Conservation (phyloP, 257 asterid species). For the Fraxinus excelsior region DNA sequence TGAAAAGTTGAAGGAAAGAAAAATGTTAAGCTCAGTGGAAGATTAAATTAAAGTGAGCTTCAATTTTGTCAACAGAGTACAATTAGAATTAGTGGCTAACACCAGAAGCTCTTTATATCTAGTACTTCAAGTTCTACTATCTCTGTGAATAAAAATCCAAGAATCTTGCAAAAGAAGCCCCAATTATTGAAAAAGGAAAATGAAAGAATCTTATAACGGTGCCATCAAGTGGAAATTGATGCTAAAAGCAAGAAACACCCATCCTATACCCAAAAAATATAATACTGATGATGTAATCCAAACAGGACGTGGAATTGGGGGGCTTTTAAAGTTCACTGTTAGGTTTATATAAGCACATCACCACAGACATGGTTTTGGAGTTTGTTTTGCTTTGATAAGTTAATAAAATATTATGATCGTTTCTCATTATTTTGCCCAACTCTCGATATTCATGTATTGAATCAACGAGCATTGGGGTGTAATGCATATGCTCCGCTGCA, state of each 20-base stretch:
- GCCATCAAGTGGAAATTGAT: background rate
- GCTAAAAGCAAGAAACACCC: conserved; percentile 1
- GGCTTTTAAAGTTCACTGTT: no score
- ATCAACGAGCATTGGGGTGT: no score
- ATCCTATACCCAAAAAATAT: conserved; percentile 1
- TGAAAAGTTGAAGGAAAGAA: background rate
- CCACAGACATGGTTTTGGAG: no score
- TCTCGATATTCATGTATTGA: no score
- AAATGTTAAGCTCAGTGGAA: background rate
- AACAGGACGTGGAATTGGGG: no score
- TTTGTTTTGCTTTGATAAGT: no score
- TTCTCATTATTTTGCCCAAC: no score
- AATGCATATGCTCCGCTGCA: no score
- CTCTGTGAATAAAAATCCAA: conserved; percentile 15
- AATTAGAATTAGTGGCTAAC: background rate
- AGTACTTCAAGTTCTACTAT: conserved; percentile 5
- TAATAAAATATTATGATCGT: no score
- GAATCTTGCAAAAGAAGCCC: conserved; percentile 16
- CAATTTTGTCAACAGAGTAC: conserved; percentile 7
- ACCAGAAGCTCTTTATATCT: background rate
- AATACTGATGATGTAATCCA: background rate
- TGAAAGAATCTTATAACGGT: background rate
- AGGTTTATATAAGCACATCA: no score
- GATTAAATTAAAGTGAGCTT: background rate
- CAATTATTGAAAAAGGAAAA: background rate